Conservation (phyloP, 768 basidiomycete genomes). For the Boletus reticulatus region DNA sequence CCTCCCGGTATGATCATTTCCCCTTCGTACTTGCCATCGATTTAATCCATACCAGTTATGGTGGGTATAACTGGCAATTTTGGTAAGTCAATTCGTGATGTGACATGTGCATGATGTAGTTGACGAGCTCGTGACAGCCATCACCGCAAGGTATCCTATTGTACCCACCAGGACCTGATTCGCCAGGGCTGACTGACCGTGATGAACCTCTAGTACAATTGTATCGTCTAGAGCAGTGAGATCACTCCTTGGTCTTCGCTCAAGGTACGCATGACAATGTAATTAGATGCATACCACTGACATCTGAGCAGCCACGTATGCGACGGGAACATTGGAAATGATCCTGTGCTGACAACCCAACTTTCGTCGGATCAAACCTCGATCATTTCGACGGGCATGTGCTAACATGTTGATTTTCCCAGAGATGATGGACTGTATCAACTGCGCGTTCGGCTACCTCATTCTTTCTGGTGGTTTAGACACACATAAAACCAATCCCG, state of each 20-base stretch:
- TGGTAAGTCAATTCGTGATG: neutral
- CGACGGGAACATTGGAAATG: neutral
- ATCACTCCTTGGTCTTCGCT: neutral
- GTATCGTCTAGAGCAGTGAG: neutral
- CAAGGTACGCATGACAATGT: neutral
- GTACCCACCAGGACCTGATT: neutral
- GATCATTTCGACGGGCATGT: too few relatives aligned
- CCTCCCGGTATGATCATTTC: neutral
- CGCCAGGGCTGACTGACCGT: neutral
- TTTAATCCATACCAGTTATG: slow-evolving; percentile 2
- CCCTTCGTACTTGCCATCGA: neutral
- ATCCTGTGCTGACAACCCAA: neutral
- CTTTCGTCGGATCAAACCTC: neutral
- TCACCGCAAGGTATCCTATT: neutral
- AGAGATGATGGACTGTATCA: too few relatives aligned
- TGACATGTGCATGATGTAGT: neutral
- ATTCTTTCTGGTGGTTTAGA: too few relatives aligned
- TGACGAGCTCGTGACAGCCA: slow-evolving; percentile 6
- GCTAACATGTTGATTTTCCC: too few relatives aligned
- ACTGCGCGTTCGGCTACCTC: too few relatives aligned
- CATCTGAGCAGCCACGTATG: neutral
- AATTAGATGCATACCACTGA: neutral
- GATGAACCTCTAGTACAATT: neutral
- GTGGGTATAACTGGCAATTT: neutral
- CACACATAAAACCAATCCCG: too few relatives aligned